Evolutionary conservation across 192 early-diverging fungal genomes (phyloP).

Genomic region (Funneliformis geosporum): DNA sequence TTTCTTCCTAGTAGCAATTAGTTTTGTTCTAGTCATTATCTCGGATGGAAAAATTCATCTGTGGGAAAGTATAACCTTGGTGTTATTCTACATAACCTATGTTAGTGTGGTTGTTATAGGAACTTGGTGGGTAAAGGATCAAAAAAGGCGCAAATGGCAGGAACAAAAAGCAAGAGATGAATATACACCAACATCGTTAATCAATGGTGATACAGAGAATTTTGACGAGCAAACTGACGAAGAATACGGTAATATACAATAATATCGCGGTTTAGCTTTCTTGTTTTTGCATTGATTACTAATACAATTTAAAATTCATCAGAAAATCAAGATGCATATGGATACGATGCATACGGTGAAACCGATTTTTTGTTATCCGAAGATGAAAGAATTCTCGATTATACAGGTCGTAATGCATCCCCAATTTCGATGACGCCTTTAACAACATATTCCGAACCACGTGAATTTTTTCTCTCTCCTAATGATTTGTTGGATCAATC

Average conservation of each 20-base stretch:
- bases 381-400: not conserved
- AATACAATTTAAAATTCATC: not conserved
- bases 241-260: conserved; percentile 27
- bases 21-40: conserved; percentile 54
- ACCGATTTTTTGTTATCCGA: conserved; percentile 38
- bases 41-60: conserved; percentile 58
- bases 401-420: not conserved
- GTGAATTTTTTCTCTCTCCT: not conserved
- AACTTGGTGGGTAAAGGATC: conserved; percentile 48
- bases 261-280: not conserved
- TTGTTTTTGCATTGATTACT: not conserved
- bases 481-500: not conserved
- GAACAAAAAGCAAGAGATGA: conserved; percentile 49
- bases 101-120: conserved; percentile 63
- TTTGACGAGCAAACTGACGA: not conserved
- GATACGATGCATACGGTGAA: conserved; percentile 38
- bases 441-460: conserved; percentile 3
- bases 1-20: conserved; percentile 70
- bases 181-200: conserved; percentile 37
- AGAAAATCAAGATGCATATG: conserved; percentile 31
- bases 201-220: not conserved
- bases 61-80: conserved; percentile 54
- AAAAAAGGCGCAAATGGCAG: conserved; percentile 42
- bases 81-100: conserved; percentile 63
- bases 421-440: conserved; percentile 1